Evolutionary conservation across 495 filamentous ascomycete species (phyloP), one percentile per base, ranked within the genome.

Genomic region (Penicillium fimorum): DNA sequence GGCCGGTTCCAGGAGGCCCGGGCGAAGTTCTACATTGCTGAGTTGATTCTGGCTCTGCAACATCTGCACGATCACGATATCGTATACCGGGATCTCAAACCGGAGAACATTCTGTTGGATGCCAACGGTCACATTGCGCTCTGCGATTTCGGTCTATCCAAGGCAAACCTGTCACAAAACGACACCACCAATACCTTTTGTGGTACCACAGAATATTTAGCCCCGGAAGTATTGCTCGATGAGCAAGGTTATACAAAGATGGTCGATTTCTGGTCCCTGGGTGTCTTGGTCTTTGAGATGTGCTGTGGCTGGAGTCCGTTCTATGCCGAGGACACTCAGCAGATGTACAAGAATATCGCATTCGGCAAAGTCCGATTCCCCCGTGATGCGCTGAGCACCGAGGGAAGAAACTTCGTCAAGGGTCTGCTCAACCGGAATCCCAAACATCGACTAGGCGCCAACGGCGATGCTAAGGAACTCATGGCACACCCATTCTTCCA

Each of bases 301-400:
- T 97, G 93, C 72, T 98, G 94, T 66, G 94, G 94, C 3, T 98
- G 94, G 94, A 96, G 91, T 63, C 94, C 94, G 0, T 98, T 98
- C 75, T 98, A 97, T 66, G 95, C 94, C 54, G 94, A 98, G 59
- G 95, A 98, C 62, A 97, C 93, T 2, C 94, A 98, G 71, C 94
- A 98, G 69, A 98, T 98, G 94, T 98, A 98, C 75, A 98, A 97
- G 78, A 98, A 98, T 76, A 98, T 98, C 56, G 95, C 93, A 0
- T 97, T 97, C 68, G 94, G 94, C 63, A 98, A 98, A 65, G 94
- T 98, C 33, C 82, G 93, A 56, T 98, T 98, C 74, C 94, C 94
- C 15, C 84, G 91, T 53, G 94, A 98, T 67, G 95, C 94, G 0
- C 77, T 98, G 29, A 96, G 90, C 58, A 86, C 89, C 18, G 94